Base-by-base conservation (phyloP, 331 rosid genomes). In the Pyracantha coccinea region DNA sequence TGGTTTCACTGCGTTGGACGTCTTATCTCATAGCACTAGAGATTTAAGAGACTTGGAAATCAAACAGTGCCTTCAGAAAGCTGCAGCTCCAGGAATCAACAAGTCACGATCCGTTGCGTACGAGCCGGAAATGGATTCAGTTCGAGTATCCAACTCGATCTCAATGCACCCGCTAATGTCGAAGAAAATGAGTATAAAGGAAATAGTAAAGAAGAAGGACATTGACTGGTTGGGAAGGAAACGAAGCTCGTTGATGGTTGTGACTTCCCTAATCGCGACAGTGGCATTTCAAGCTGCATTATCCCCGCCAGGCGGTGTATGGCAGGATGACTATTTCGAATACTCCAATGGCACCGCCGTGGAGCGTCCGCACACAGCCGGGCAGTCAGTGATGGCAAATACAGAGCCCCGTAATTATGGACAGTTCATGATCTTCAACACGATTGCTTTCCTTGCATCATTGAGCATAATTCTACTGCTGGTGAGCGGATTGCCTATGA, bases 1-100 rank as follows among this genome's bases (percentile, higher is more conserved):
- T 61, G 80, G 80, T 10, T 76, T 67, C 66, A 80, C 84, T 12
- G 77, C 74, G 27, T 71, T 75, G 66, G 69, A 77, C 20, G 59
- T 73, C 52, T 47, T 81, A 8, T 32, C 54, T 13, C 79, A 67
- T n/a, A 61, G 82, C 29, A 41, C 77, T 25, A 77, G 85, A 73
- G 85, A 81, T 61, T 59, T 74, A 61, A 69, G 78, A 53, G 85
- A 81, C 69, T 47, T 77, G 78, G 82, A 74, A 35, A 81, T 81
- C 66, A 65, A 72, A 69, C 72, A 66, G 33, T 66, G 75, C 52
- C 77, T 81, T 12, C 68, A 61, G 17, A 47, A n/a, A 19, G 75
- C 81, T 3, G 78, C 68, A 47, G 72, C 75, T 50, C 31, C 59
- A 24, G 72, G 59, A 66, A 47, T 5, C 24, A 58, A n/a, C n/a